These are phyloP conservation scores for Colletotrichum salicis DNA, from an alignment of 2,329 filamentous ascomycete genomes.

Conservation along the genomic window DNA sequence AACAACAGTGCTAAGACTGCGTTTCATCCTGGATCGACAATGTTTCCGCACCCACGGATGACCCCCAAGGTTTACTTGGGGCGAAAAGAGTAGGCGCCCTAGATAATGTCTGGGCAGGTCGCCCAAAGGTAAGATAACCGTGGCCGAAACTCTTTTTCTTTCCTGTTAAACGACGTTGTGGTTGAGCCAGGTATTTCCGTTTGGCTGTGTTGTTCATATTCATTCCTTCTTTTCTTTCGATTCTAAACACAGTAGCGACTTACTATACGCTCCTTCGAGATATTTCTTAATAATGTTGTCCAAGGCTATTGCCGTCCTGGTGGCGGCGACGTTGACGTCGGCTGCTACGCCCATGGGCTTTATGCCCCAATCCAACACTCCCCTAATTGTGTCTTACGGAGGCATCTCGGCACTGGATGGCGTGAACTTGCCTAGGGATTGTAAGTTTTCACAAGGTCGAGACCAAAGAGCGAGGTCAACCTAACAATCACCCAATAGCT, in stretches of 20 bases:
- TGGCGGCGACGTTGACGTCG: conserved; percentile 46
- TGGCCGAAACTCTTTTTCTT: conserved; percentile 17
- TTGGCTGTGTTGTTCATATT: conserved; percentile 35
- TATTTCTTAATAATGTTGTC: conserved; percentile 44
- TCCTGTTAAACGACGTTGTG: conserved; percentile 28
- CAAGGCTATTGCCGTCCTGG: conserved; percentile 43
- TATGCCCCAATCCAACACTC: conserved; percentile 47
- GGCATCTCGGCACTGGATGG: conserved; percentile 50
- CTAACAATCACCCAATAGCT: conserved; percentile 12
- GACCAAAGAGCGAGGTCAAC: background rate
- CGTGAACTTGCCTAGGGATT: conserved; percentile 48
- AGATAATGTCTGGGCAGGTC: conserved; percentile 14
- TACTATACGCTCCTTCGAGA: conserved; percentile 18
- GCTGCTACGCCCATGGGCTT: conserved; percentile 56
- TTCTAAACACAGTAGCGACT: conserved; percentile 4
- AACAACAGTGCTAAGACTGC: conserved; percentile 27
- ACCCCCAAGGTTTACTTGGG: conserved; percentile 7
- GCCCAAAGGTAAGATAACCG: background rate
- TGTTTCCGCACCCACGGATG: conserved; percentile 29
- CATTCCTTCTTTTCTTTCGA: conserved; percentile 18
- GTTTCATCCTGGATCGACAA: conserved; percentile 30
- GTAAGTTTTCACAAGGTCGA: conserved; percentile 41
- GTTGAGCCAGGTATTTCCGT: conserved; percentile 2
- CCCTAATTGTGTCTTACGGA: conserved; percentile 53
- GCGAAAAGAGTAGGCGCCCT: conserved; percentile 8